These are phyloP conservation scores for Amanita fuliginea DNA, from an alignment of 768 basidiomycete genomes.

Conservation along the genomic window DNA sequence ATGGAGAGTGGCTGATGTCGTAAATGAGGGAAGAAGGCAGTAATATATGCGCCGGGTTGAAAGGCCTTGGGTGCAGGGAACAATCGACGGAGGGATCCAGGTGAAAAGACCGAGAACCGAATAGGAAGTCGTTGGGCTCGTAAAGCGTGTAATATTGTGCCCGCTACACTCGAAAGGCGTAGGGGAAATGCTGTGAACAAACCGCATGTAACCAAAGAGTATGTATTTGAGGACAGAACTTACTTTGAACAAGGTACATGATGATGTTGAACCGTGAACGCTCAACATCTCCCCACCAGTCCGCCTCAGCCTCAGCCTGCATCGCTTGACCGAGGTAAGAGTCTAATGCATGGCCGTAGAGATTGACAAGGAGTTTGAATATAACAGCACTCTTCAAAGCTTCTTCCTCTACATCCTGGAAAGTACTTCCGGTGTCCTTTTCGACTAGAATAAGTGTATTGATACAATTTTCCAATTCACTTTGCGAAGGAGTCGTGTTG, in stretches of 20 bases:
- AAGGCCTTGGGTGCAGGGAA: constrained; percentile 34
- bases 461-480: neutral
- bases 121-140: constrained; percentile 34
- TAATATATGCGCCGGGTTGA: constrained; percentile 39
- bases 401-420: constrained; percentile 21
- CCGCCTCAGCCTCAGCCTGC: constrained; percentile 61
- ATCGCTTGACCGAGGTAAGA: constrained; percentile 55
- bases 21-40: constrained; percentile 61
- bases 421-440: neutral
- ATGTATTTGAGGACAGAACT: constrained; percentile 14
- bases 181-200: constrained; percentile 30
- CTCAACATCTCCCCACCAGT: constrained; percentile 77
- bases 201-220: constrained; percentile 4
- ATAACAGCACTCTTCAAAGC: constrained; percentile 33
- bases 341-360: constrained; percentile 62
- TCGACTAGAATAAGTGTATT: neutral
- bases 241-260: constrained; percentile 74
- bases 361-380: constrained; percentile 36
- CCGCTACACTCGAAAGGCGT: constrained; percentile 25
- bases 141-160: constrained; percentile 30
- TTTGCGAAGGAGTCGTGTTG: neutral
- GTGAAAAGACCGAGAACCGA: constrained; percentile 32
- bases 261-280: constrained; percentile 44
- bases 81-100: constrained; percentile 34
- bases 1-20: constrained; percentile 16